These are phyloP conservation scores for Fusarium stilboides DNA, from an alignment of 2,329 filamentous ascomycete species.

Conservation along the genomic window DNA sequence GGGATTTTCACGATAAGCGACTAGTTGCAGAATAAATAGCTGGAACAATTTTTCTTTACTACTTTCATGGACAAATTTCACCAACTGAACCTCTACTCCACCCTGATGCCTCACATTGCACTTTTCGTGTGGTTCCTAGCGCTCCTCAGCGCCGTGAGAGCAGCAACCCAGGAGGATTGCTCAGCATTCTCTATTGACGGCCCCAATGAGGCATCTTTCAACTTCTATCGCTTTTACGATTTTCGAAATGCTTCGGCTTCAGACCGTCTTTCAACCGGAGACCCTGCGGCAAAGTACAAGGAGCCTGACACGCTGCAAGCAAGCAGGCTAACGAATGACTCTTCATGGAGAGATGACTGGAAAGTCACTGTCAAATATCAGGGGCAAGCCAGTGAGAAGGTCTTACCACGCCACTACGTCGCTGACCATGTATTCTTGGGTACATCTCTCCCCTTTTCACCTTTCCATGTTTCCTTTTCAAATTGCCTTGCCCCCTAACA, in stretches of 20 bases:
- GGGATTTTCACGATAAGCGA: neutral
- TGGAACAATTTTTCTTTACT: neutral
- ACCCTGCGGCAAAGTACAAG: neutral
- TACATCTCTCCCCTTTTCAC: neutral
- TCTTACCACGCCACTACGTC: conserved; percentile 4
- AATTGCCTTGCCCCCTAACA: neutral
- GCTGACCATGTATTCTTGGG: conserved; percentile 5
- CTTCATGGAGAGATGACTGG: conserved; percentile 11
- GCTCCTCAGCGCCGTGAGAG: neutral
- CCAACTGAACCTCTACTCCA: neutral
- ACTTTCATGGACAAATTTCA: neutral
- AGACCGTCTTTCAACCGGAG: neutral
- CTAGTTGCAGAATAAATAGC: neutral
- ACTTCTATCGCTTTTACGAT: conserved; percentile 10
- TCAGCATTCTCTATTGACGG: neutral
- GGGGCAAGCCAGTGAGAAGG: neutral
- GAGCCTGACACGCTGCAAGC: neutral
- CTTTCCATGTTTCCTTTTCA: neutral
- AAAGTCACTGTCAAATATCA: conserved; percentile 1
- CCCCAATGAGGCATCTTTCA: neutral
- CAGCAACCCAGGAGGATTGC: neutral
- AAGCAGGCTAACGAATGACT: neutral
- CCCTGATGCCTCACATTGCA: neutral
- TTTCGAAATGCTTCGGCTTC: neutral
- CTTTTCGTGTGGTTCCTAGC: neutral